Base-by-base conservation (phyloP, 352 stramenopile species). In the Phytophthora pseudosyringae region DNA sequence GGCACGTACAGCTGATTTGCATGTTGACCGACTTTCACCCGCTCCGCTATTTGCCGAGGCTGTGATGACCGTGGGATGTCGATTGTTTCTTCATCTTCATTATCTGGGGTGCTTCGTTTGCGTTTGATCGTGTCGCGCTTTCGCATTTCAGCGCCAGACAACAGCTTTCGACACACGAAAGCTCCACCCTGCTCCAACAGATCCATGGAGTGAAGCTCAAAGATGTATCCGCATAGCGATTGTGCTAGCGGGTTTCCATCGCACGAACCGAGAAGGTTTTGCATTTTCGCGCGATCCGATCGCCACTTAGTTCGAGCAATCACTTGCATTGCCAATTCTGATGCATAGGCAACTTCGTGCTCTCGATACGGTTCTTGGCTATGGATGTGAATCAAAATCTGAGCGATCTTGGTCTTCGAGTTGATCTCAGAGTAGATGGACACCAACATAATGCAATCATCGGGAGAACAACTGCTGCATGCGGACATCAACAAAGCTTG, bases 201-300 rank as follows among this genome's bases (percentile, higher is more conserved):
- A 59, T 62, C 40, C 65, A 79, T 63, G 12, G 29, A 55, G 55
- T 79, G 45, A 25, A 57, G 63, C 63, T 76, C 68, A 33, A 76
- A 76, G 48, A 78, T 59, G 45, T 78, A 78, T 44, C 59, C 55
- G 43, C 70, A 78, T 32, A 78, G 21, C 48, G 60, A 41, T 65
- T 63, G 59, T 0, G 39, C 52, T 35, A 78, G 67, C 32, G 59
- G 58, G 64, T 73, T 69, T 44, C 38, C 51, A 51, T n/a, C n/a
- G n/a, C n/a, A n/a, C n/a, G n/a, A n/a, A n/a, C n/a, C n/a, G n/a
- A n/a, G n/a, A n/a, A n/a, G n/a, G n/a, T n/a, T n/a, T n/a, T n/a
- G n/a, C n/a, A n/a, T n/a, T n/a, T n/a, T n/a, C n/a, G n/a, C n/a
- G n/a, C n/a, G n/a, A n/a, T n/a, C n/a, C n/a, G n/a, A n/a, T n/a